These are phyloP conservation scores for Fusarium sp. DNA, from an alignment of 2,329 filamentous ascomycete genomes.

Conservation along the genomic window DNA sequence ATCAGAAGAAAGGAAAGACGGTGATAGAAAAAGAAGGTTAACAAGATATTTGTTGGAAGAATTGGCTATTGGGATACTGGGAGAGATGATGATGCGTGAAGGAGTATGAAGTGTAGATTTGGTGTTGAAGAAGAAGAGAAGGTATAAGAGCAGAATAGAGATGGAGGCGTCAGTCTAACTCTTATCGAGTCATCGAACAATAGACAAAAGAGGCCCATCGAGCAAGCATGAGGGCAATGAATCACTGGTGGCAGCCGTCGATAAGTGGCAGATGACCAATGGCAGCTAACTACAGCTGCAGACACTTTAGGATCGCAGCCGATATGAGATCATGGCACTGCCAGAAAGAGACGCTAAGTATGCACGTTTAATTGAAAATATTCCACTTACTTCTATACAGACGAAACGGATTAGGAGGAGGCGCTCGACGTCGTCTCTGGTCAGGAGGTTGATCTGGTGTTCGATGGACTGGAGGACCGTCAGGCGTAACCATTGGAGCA, in stretches of 20 bases:
- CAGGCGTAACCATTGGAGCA: conserved; percentile 35
- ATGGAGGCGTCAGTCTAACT: background rate
- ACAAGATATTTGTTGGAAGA: background rate
- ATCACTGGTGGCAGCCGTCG: conserved; percentile 14
- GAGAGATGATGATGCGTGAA: background rate
- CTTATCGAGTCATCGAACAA: background rate
- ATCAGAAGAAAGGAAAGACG: background rate
- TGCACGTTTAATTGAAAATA: background rate
- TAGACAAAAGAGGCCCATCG: background rate
- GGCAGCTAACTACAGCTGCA: conserved; percentile 7
- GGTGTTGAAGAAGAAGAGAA: background rate
- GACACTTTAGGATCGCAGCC: background rate
- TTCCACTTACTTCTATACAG: conserved; percentile 49
- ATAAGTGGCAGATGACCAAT: background rate
- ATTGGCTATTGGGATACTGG: background rate
- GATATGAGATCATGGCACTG: background rate
- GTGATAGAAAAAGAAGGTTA: background rate
- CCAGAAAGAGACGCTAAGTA: background rate
- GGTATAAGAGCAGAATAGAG: background rate
- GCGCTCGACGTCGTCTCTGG: conserved; percentile 40
- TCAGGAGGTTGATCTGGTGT: conserved; percentile 44
- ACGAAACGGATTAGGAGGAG: conserved; percentile 51
- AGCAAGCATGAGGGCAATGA: background rate
- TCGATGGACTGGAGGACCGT: conserved; percentile 38
- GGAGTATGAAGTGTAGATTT: background rate